Evolutionary conservation across 352 stramenopile genomes (phyloP), one percentile per base, ranked within the genome.

Genomic region (Plasmopara halstedii): DNA sequence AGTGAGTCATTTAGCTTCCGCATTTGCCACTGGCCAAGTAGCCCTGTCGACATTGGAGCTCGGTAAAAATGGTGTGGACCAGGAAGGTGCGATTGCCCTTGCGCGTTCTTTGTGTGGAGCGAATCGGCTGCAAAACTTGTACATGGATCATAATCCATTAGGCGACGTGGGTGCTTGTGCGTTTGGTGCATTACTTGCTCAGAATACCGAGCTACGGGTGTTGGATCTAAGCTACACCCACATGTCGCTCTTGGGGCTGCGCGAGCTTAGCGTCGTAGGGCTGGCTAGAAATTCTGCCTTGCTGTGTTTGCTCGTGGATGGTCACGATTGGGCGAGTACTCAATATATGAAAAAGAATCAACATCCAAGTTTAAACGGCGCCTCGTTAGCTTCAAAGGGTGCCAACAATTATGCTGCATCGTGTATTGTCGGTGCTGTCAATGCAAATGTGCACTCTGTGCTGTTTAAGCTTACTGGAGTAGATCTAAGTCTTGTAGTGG

Each of bases 91-190:
- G 33, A 62, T 87, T 23, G 69, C 69, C 20, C 47, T 91, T n/a
- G 80, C 80, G 37, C 72, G 83, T 38, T 78, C 75, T 31, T 58
- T 91, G 13, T 80, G 69, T 27, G 54, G 44, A n/a, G 38, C 42
- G 0, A 68, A 68, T 41, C 49, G 50, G 32, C 51, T 91, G n/a
- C 71, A 88, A 53, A 91, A 88, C 34, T 58, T 91, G 38, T 91
- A 91, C 48, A 58, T 91, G 21, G 80, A 91, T 53, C 85, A 88
- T 52, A 91, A 91, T 45, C 76, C 76, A n/a, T 56, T 91, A n/a
- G 80, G 80, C 8, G 80, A 91, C 39, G 62, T 67, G 11, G 77
- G 76, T 8, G 80, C 75, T 2, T 71, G 67, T 38, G 80, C 74
- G 6, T 80, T 88, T 33, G 80, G 77, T 45, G 72, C 67, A 7